phyloP scores from a whole-genome alignment of 2,329 filamentous ascomycete species.

The Colletotrichum limetticola region DNA sequence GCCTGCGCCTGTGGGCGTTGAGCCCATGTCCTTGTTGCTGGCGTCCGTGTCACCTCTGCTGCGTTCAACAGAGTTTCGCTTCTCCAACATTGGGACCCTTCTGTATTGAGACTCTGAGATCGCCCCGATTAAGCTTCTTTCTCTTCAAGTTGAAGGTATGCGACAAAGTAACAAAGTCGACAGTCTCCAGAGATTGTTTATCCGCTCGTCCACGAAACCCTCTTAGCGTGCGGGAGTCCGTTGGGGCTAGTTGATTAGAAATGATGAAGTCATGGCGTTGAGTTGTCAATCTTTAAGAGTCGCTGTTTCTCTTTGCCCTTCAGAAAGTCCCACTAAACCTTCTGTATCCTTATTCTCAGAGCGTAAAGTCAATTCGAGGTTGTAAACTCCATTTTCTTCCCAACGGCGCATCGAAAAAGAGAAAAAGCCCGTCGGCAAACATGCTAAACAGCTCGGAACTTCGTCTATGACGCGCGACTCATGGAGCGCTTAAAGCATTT shows the following conservation, averaged over 20 bases:
- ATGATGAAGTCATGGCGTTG: constrained; percentile 21
- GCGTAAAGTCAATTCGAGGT: background rate
- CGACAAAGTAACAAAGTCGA: background rate
- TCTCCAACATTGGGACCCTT: background rate
- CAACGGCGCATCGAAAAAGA: background rate
- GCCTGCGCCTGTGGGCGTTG: background rate
- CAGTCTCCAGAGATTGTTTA: background rate
- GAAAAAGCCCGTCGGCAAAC: background rate
- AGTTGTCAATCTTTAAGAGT: background rate
- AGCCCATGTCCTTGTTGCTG: background rate
- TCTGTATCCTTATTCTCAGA: background rate
- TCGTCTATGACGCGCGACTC: constrained; percentile 9
- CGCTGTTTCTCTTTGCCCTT: background rate
- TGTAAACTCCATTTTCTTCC: background rate
- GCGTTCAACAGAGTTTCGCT: constrained; percentile 10
- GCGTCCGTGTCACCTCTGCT: constrained; percentile 6
- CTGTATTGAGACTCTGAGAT: background rate
- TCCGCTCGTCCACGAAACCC: background rate
- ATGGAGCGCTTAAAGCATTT: background rate
- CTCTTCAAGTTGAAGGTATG: background rate
- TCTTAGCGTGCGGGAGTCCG: constrained; percentile 25
- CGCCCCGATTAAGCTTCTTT: background rate
- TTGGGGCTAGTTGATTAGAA: constrained; percentile 7
- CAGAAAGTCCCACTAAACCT: background rate
- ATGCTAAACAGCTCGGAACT: too few relatives aligned